Conservation (phyloP, 257 asterid genomes). For the Solanum appendiculatum region DNA sequence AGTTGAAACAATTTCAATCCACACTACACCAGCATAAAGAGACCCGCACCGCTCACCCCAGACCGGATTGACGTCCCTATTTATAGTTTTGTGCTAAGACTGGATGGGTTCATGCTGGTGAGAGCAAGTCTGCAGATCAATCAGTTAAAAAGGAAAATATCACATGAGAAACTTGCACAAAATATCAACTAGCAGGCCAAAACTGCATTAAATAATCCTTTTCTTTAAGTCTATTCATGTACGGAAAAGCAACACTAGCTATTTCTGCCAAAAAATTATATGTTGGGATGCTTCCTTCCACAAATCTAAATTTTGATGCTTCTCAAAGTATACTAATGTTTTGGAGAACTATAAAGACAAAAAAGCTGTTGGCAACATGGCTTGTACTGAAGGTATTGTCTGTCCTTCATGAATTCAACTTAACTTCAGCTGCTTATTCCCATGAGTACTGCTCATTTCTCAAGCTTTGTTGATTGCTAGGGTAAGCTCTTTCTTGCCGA, state of each 20-base stretch:
- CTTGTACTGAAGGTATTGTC: slow-evolving; percentile 16
- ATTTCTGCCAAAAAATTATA: slow-evolving; percentile 1
- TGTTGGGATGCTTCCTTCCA: neutral
- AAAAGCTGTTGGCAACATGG: slow-evolving; percentile 28
- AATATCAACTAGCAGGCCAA: neutral
- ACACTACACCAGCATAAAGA: neutral
- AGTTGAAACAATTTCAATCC: neutral
- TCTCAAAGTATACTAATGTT: slow-evolving; percentile 11
- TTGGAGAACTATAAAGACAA: slow-evolving; percentile 24
- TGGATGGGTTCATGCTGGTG: neutral
- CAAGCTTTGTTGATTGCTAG: slow-evolving; percentile 38
- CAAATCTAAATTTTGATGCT: neutral
- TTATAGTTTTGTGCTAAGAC: neutral
- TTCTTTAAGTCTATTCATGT: neutral
- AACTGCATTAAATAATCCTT: neutral
- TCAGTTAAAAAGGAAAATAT: neutral
- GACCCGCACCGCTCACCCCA: neutral
- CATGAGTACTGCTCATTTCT: slow-evolving; percentile 36
- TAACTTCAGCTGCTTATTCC: slow-evolving; percentile 35
- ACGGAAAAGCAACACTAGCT: neutral
- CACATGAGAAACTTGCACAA: neutral
- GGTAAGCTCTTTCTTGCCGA: slow-evolving; percentile 44
- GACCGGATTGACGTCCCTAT: neutral
- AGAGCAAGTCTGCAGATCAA: neutral
- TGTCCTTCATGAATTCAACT: slow-evolving; percentile 8